These are phyloP conservation scores for Boletus eberwhitei DNA, from an alignment of 768 basidiomycete species.

Conservation along the genomic window DNA sequence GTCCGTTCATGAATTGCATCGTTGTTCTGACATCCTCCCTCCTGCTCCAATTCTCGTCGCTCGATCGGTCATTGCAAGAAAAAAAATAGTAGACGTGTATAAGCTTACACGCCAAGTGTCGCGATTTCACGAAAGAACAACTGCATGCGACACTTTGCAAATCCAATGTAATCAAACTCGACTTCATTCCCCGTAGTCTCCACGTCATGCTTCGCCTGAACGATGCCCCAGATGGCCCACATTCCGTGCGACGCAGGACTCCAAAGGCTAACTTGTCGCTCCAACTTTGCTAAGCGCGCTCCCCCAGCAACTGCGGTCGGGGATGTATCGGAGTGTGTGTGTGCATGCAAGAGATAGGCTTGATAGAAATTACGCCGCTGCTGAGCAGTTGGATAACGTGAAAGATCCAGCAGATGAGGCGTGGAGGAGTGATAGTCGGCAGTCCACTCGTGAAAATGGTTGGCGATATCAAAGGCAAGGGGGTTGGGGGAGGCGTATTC, in stretches of 20 bases:
- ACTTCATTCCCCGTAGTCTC: slow-evolving; percentile 48
- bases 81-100: not conserved
- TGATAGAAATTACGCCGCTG: slow-evolving; percentile 83
- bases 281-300: slow-evolving; percentile 54
- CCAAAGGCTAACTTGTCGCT: slow-evolving; percentile 82
- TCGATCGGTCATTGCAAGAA: not conserved
- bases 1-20: slow-evolving; percentile 25
- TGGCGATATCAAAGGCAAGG: slow-evolving; percentile 92
- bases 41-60: slow-evolving; percentile 39
- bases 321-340: slow-evolving; percentile 23
- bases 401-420: slow-evolving; percentile 62
- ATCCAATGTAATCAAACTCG: slow-evolving; percentile 90
- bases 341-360: slow-evolving; percentile 68
- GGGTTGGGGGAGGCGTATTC: slow-evolving; percentile 95
- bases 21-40: slow-evolving; percentile 35
- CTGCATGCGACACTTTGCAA: slow-evolving; percentile 67
- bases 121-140: slow-evolving; percentile 57
- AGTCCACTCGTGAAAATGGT: slow-evolving; percentile 98
- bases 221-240: slow-evolving; percentile 95
- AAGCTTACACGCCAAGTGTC: slow-evolving; percentile 37
- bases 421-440: slow-evolving; percentile 76
- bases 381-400: slow-evolving; percentile 65
- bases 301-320: slow-evolving; percentile 32
- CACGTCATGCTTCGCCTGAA: slow-evolving; percentile 80
- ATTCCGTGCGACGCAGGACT: slow-evolving; percentile 85